Conservation (phyloP, 805 yeast species). For the Huiozyma sinensis region DNA sequence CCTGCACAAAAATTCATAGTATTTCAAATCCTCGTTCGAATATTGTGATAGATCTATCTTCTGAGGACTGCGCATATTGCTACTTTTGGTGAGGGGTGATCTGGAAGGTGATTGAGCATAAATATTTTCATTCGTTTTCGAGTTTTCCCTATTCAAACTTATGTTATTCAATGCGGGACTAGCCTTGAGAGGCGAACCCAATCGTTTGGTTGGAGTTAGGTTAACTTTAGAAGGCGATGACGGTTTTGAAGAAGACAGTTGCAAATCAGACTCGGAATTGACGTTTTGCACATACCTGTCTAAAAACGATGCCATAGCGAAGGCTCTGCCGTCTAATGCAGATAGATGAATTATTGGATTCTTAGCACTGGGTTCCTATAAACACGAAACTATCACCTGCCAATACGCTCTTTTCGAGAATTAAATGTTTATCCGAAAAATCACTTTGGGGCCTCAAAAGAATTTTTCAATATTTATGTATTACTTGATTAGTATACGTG, state of each 20-base stretch:
- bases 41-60: constrained; percentile 2
- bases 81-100: background rate
- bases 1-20: constrained; percentile 72
- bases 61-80: background rate
- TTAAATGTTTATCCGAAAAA: no score
- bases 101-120: background rate
- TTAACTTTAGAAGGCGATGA: constrained; percentile 19
- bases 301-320: constrained; percentile 8
- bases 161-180: background rate
- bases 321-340: background rate
- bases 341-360: no score
- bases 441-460: no score
- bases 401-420: no score
- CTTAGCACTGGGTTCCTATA: no score
- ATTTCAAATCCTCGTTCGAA: constrained; percentile 27
- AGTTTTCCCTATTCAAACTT: background rate
- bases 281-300: constrained; percentile 22
- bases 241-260: constrained; percentile 9
- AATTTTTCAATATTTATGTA: no score
- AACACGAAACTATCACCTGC: no score
- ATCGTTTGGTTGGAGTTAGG: background rate
- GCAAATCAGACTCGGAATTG: background rate
- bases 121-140: background rate
- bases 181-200: no score
- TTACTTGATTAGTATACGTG: no score